phyloP scores from a whole-genome alignment of 306 rosid genomes.

The Begonia peltatifolia region DNA sequence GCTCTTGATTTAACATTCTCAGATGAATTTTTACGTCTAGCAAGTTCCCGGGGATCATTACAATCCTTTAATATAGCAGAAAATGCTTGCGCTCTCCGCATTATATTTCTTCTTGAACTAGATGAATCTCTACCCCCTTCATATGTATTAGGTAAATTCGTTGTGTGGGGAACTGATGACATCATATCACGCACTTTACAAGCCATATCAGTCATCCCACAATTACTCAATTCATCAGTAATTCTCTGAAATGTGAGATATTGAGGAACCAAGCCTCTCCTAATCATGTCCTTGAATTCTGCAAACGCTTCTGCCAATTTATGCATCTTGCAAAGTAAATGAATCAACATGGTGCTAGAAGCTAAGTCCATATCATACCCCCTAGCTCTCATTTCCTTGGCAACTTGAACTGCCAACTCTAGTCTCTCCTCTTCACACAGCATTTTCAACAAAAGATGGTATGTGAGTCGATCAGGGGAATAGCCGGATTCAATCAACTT shows the following conservation, averaged over 20 bases:
- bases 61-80: conserved; percentile 53
- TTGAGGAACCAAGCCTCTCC: conserved; percentile 70
- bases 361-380: conserved; percentile 80
- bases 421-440: conserved; percentile 66
- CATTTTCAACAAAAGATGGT: conserved; percentile 84
- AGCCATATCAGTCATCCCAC: conserved; percentile 53
- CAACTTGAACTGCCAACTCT: conserved; percentile 61
- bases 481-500: conserved; percentile 78
- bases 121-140: conserved; percentile 27
- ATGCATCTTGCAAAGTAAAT: conserved; percentile 68
- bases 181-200: conserved; percentile 41
- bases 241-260: conserved; percentile 72
- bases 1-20: conserved; percentile 29
- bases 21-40: conserved; percentile 26
- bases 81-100: conserved; percentile 59
- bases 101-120: conserved; percentile 38
- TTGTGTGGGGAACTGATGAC: conserved; percentile 68
- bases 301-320: conserved; percentile 52
- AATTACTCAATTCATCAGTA: conserved; percentile 39
- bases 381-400: conserved; percentile 66
- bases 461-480: conserved; percentile 59
- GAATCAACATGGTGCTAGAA: conserved; percentile 61
- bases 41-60: conserved; percentile 53
- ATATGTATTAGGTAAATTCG: conserved; percentile 51
- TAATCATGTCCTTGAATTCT: conserved; percentile 67